Percentiles rank a stretch among this genome's conserved stretches.
Conservation (phyloP, 176 grass and related monocot species). For the Lolium rigidum region DNA sequence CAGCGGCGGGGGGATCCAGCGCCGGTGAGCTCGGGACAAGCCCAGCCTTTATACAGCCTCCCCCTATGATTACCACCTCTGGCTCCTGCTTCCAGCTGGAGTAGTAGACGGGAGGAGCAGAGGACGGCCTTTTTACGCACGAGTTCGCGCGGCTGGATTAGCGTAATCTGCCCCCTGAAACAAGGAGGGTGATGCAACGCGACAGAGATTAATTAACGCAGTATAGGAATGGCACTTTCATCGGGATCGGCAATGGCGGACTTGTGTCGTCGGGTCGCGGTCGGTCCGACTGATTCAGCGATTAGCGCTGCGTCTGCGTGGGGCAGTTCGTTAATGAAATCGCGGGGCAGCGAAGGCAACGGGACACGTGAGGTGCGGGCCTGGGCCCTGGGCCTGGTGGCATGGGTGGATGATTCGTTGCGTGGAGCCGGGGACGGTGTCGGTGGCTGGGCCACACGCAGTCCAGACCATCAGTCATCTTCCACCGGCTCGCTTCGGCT, state of each 20-base stretch:
- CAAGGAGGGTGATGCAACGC: background rate
- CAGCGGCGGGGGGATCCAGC: conserved; percentile 18
- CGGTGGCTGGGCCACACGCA: conserved; percentile 32
- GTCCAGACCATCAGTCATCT: background rate
- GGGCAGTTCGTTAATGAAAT: background rate
- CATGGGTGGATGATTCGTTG: conserved; percentile 40
- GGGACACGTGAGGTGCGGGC: conserved; percentile 50
- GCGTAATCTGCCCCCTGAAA: background rate
- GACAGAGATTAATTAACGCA: background rate
- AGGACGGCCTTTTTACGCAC: conserved; percentile 13
- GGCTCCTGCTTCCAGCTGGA: conserved; percentile 41
- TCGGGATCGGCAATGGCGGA: conserved; percentile 11
- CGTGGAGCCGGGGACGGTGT: conserved; percentile 48
- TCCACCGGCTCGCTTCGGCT: background rate
- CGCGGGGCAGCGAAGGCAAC: conserved; percentile 4
- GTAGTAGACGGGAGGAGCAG: background rate
- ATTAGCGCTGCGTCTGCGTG: background rate
- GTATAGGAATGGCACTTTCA: conserved; percentile 5
- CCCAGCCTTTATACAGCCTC: conserved; percentile 36
- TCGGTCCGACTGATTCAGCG: background rate
- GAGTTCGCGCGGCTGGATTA: background rate
- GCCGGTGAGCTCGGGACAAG: conserved; percentile 33
- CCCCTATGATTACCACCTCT: conserved; percentile 39
- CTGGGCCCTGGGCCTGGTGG: background rate
- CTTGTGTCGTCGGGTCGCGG: background rate